A percentile compares a stretch with the other conserved stretches of the same genome.
Conservation (phyloP, 139 green algal species). For the Gonium pectorale region DNA sequence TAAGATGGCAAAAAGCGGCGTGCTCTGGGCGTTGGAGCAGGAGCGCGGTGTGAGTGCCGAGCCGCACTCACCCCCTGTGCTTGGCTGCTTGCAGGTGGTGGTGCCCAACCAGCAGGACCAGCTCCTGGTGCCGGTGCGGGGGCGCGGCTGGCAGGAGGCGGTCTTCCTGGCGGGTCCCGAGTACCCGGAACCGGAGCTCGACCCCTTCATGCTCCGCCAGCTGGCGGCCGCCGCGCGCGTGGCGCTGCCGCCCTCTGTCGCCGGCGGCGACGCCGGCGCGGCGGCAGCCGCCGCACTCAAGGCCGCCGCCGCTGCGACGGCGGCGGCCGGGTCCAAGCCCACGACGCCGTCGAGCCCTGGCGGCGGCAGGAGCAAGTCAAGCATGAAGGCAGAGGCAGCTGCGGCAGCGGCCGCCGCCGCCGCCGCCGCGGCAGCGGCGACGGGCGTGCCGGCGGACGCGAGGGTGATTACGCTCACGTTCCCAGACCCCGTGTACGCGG, state of each 20-base stretch:
- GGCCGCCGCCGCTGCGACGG: not conserved
- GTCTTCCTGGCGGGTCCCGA: constrained; percentile 54
- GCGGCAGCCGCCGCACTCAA: not conserved
- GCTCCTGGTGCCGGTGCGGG: constrained; percentile 58
- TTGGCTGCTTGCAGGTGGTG: constrained; percentile 39
- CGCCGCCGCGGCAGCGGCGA: not conserved
- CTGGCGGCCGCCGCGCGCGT: constrained; percentile 14
- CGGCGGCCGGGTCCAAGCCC: constrained; percentile 12
- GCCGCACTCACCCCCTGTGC: not conserved
- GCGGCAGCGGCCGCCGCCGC: not conserved
- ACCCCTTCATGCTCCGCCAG: constrained; percentile 62
- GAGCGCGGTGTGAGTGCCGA: not conserved
- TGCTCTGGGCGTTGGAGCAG: too few relatives aligned
- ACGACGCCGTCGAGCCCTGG: not conserved
- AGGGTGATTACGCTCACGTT: constrained; percentile 46
- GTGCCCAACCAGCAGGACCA: constrained; percentile 74
- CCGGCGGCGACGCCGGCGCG: not conserved
- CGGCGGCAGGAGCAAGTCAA: constrained; percentile 5
- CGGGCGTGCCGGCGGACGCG: not conserved
- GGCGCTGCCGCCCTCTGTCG: constrained; percentile 17
- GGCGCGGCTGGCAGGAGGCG: constrained; percentile 65
- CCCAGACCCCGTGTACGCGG: constrained; percentile 42
- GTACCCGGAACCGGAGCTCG: constrained; percentile 43
- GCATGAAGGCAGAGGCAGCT: too few relatives aligned
- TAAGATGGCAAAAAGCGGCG: too few relatives aligned